Conservation (phyloP, 352 stramenopile genomes). For the Phytophthora vignae region DNA sequence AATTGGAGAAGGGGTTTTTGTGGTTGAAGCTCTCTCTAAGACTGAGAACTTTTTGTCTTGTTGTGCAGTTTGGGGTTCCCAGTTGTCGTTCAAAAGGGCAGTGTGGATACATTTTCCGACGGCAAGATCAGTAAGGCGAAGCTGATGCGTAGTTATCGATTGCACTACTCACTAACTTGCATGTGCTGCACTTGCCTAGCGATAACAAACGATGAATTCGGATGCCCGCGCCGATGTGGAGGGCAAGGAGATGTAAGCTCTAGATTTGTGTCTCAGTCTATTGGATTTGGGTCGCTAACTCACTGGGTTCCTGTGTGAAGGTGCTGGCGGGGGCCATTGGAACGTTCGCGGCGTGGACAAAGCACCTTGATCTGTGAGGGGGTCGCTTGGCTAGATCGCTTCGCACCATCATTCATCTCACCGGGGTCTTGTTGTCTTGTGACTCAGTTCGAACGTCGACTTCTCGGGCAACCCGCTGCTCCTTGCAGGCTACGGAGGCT, state of each 20-base stretch:
- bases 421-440: background rate
- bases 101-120: constrained; percentile 83
- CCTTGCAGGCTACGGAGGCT: constrained; percentile 80
- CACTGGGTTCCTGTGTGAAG: constrained; percentile 32
- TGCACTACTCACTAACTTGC: no score
- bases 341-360: constrained; percentile 82
- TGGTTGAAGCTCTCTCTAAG: no score
- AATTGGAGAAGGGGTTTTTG: background rate
- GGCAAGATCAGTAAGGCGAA: constrained; percentile 58
- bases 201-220: constrained; percentile 68
- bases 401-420: no score
- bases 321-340: constrained; percentile 84
- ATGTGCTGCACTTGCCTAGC: constrained; percentile 24
- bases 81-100: constrained; percentile 89
- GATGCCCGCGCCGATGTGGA: constrained; percentile 88
- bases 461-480: constrained; percentile 64
- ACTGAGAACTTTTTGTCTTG: background rate
- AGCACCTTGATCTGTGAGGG: constrained; percentile 48
- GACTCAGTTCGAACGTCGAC: constrained; percentile 22
- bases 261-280: background rate
- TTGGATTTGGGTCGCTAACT: no score
- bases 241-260: constrained; percentile 90
- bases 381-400: background rate
- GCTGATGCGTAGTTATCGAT: no score
- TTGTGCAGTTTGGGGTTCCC: constrained; percentile 72